Base-by-base conservation (phyloP, 2,329 filamentous ascomycete species). In the Coniochaeta hoffmannii region DNA sequence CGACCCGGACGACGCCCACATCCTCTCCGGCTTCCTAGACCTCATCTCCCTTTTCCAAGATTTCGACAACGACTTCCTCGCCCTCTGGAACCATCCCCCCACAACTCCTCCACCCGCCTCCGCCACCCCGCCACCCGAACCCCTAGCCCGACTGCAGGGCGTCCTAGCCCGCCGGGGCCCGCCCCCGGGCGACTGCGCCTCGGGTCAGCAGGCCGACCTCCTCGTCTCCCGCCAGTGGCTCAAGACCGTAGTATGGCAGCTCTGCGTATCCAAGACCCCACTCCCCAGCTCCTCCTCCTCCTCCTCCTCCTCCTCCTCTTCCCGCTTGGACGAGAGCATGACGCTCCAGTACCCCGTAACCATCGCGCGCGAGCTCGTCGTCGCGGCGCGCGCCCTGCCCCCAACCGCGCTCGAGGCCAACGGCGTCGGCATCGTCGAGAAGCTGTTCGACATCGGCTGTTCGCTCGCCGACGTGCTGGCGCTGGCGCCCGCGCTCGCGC, bases 361-460 rank as follows among this genome's bases (percentile, higher is more conserved):
- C 1, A 62, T 67, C 1, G 64, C 66, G 0, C 62, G 64, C 5
- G 61, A 64, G 1, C 58, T 67, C 1, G 63, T 69, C 1, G 53
- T 60, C 1, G 58, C 62, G 0, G 63, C 64, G 0, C 59, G 60
- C 1, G 30, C 60, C 0, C 54, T 70, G 1, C 62, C 68, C 0
- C 56, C 58, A 0, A 56, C 60, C 4, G 67, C 68, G 1, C 62
- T 70, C 2, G 66, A 69, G 11, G 68, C 68, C 0, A 70, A 70
- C 28, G 67, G 68, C 0, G 61, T 69, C 0, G 68, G 68, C 0
- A 69, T 70, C 1, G n/a, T 68, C 0, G 68, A 70, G 31, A 70
- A 70, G 54, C 59, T 69, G 0, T 69, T 70, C 28, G 68, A 70
- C n/a, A 61, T 69, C 0, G 66, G 65, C 0, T 69, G 66, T 32